Percentiles rank a stretch among this genome's conserved stretches.
Conservation (phyloP, 352 stramenopile genomes). For the Phytophthora agathidicida region DNA sequence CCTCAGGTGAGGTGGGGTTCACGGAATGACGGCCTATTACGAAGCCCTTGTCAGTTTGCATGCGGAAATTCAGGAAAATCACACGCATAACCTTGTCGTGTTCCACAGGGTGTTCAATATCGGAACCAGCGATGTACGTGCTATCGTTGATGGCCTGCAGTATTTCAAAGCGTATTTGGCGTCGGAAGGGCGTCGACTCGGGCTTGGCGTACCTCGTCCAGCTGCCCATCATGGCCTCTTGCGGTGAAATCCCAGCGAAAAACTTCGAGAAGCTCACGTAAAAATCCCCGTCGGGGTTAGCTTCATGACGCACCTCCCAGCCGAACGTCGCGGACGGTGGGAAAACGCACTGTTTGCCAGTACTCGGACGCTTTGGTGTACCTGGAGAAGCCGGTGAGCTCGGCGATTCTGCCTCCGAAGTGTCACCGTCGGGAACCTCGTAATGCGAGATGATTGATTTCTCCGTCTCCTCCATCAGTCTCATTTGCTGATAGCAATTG, state of each 20-base stretch:
- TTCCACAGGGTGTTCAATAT: constrained; percentile 57
- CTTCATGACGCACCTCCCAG: constrained; percentile 55
- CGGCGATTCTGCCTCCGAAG: constrained; percentile 15
- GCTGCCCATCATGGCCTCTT: constrained; percentile 50
- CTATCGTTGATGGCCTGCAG: constrained; percentile 59
- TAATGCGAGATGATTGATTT: constrained; percentile 40
- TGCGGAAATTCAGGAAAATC: constrained; percentile 52
- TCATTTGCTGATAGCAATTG: constrained; percentile 62
- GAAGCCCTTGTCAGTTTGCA: constrained; percentile 58
- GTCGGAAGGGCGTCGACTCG: constrained; percentile 36
- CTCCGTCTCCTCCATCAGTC: constrained; percentile 50
- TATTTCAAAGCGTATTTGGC: constrained; percentile 45
- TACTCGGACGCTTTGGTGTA: not conserved
- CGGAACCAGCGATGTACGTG: constrained; percentile 48
- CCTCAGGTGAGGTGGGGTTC: constrained; percentile 51
- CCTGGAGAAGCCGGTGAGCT: constrained; percentile 18
- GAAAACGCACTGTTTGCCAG: constrained; percentile 32
- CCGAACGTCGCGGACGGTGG: constrained; percentile 57
- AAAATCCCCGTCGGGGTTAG: constrained; percentile 43
- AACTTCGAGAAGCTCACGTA: constrained; percentile 62
- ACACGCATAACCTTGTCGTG: constrained; percentile 56
- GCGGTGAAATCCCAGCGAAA: constrained; percentile 41
- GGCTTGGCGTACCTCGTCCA: constrained; percentile 41
- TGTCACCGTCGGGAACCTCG: constrained; percentile 37
- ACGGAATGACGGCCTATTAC: constrained; percentile 65